Base-by-base conservation (phyloP, 441 rosid species). In the Oxalis stricta region DNA sequence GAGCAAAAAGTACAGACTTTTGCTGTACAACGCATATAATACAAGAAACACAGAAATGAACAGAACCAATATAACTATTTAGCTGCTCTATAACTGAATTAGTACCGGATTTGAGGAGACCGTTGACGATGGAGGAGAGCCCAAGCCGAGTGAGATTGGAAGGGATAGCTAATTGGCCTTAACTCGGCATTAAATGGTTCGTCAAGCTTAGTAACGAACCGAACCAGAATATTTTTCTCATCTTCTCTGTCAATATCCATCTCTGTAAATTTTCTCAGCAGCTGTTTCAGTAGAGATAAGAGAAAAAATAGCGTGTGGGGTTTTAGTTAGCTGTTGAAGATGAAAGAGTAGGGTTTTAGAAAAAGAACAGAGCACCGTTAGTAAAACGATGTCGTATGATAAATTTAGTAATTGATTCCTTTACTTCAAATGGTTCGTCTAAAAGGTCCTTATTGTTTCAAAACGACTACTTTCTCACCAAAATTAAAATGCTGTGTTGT, bases 81-180 rank as follows among this genome's bases (percentile, higher is more conserved):
- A 13, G 9, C 2, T n/a, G 28, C n/a, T n/a, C n/a, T 10, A 23
- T 28, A 39, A 6, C 6, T 1, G 18, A 2, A 33, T 9, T 0
- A 4, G 6, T 63, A 82, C 99, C 79, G 16, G 83, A 47, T 49
- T 64, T 54, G 46, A 91, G 84, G 39, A 91, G 66, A 55, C 59
- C 56, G 68, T 87, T 92, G 56, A 86, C 82, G 22, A 91, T 63
- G 19, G 83, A 56, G 57, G 98, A 91, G 50, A 91, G 93, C 33
- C 94, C 93, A 23, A 78, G 59, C 29, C 98, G 84, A 37, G 96
- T 83, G 72, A 83, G 74, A 46, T 73, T 65, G 20, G 96, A 69
- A 35, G 98, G 96, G 58, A 91, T 81, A n/a, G 89, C 78, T 26
- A n/a, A 85, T 65, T 46, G 85, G 46, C 56, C 69, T 53, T 20